Evolutionary conservation across 169 alveolate species (phyloP).

Genomic region (Babesia ovis): DNA sequence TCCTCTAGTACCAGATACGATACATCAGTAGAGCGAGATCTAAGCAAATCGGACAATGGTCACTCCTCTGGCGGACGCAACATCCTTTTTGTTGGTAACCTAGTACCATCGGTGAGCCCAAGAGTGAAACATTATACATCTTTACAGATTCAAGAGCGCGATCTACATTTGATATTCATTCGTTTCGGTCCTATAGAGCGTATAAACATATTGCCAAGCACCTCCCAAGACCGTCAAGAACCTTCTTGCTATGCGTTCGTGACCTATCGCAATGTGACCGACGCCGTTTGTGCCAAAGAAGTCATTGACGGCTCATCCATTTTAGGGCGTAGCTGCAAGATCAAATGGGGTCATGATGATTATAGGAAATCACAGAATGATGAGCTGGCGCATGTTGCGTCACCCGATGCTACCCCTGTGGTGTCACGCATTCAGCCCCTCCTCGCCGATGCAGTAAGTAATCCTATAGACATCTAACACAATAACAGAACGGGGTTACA

Average conservation of each 20-base stretch:
- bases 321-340: constrained; percentile 37
- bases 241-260: constrained; percentile 14
- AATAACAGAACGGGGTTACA: constrained; percentile 4
- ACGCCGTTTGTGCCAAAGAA: constrained; percentile 29
- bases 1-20: too few relatives aligned
- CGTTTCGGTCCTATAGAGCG: constrained; percentile 25
- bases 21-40: background rate
- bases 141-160: constrained; percentile 20
- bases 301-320: constrained; percentile 40
- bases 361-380: background rate
- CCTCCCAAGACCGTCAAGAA: too few relatives aligned
- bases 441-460: constrained; percentile 11
- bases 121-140: background rate
- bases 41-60: background rate
- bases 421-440: background rate
- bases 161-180: constrained; percentile 4
- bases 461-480: background rate
- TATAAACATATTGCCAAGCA: constrained; percentile 4
- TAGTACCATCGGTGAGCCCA: constrained; percentile 18
- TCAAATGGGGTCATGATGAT: constrained; percentile 15
- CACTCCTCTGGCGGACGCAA: background rate
- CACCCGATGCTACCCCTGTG: background rate
- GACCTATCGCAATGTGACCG: constrained; percentile 6
- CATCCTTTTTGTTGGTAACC: constrained; percentile 22
- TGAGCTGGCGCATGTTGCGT: background rate